Base-by-base conservation (phyloP, 2,329 filamentous ascomycete genomes). In the Ceratocystis albifundus region DNA sequence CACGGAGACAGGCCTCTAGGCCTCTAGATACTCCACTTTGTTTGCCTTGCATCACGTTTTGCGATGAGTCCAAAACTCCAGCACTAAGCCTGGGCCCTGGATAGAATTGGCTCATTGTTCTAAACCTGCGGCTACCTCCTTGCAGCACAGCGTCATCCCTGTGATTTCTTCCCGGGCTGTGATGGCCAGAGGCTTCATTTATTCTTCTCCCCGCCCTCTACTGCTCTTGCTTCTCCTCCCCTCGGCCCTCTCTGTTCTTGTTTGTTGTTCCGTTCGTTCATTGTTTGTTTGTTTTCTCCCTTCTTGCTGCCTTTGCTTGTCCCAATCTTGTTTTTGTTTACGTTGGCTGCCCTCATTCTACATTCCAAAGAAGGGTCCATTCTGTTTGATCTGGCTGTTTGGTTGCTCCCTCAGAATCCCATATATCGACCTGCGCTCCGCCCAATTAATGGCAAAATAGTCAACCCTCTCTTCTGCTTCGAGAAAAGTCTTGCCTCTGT, bases 361-460 rank as follows among this genome's bases (percentile, higher is more conserved):
- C 32, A 45, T 65, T 20, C 55, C 36, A 10, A 32, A 59, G 25
- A 61, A 50, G 8, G 4, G 12, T 32, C 41, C 30, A 8, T 50
- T 32, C 32, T 63, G 61, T 25, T 50, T 63, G 30, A 41, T 12
- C 36, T 15, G 36, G 36, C 36, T 41, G 12, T 41, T 30, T 63
- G 44, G 61, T 63, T 63, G 61, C 61, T 63, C 61, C 61, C 41
- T 63, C 61, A 8, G 12, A 59, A 36, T 41, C 28, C n/a, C 55
- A 59, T 59, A 59, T 59, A 59, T 59, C 28, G 28, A 20, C 55
- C 55, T n/a, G 25, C 28, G n/a, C 28, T 59, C 28, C 55, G 32
- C 28, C 30, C 28, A 59, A 28, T 12, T 30, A 12, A 4, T 15
- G 36, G 4, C 3, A 4, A 41, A 41, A 3, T 41, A 41, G 10